These are phyloP conservation scores for Syzygium grande DNA, from an alignment of 345 rosid genomes.

Conservation along the genomic window DNA sequence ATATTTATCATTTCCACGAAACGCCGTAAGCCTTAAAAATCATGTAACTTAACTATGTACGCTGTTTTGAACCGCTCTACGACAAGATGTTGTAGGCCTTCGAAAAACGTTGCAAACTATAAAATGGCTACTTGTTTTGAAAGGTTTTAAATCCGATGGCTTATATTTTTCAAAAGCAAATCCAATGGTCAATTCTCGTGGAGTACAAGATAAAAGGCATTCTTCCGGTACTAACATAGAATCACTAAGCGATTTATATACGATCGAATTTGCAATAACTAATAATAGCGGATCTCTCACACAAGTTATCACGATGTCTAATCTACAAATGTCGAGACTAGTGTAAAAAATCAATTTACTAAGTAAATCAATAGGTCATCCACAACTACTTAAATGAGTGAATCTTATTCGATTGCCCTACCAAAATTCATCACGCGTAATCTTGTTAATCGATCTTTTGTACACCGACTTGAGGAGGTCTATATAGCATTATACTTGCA, in stretches of 20 bases:
- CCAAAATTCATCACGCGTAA: too few species aligned
- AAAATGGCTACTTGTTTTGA: neutral
- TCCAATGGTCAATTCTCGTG: neutral
- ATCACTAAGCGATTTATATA: neutral
- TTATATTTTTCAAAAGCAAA: neutral
- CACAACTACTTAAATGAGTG: too few species aligned
- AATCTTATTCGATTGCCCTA: too few species aligned
- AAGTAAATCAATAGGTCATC: too few species aligned
- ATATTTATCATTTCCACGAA: neutral
- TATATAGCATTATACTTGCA: too few species aligned
- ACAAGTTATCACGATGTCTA: too few species aligned
- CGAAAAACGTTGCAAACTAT: neutral
- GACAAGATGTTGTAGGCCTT: neutral
- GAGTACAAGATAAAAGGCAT: neutral
- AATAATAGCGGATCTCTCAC: too few species aligned
- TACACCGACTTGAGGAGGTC: too few species aligned
- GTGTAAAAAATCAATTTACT: too few species aligned
- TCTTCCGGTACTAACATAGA: neutral
- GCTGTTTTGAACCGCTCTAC: neutral
- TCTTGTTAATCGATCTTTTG: too few species aligned
- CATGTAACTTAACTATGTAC: neutral
- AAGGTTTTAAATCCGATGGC: neutral
- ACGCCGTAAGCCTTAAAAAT: neutral
- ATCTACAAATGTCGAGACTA: too few species aligned
- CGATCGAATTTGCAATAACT: too few species aligned